Percentiles rank a stretch among this genome's conserved stretches.
Conservation (phyloP, 257 asterid species). For the Lycium ferocissimum region DNA sequence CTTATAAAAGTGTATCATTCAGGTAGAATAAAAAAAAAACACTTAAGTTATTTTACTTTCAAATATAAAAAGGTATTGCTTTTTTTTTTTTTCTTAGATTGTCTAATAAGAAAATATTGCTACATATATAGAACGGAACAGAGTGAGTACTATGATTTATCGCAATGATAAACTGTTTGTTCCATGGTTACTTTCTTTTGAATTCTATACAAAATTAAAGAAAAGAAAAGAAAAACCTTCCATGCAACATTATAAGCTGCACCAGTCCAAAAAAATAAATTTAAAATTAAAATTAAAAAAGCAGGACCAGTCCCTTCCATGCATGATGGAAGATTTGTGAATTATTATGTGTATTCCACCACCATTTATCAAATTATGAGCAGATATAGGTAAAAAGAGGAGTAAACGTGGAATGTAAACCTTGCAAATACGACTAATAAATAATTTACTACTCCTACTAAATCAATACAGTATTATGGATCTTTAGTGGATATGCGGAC, state of each 20-base stretch:
- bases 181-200: background rate
- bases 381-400: background rate
- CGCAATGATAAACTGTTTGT: background rate
- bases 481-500: background rate
- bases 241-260: background rate
- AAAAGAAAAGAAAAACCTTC: no score
- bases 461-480: background rate
- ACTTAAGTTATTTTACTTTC: background rate
- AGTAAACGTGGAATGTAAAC: background rate
- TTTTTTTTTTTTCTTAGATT: background rate
- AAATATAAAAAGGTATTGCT: background rate
- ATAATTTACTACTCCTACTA: background rate
- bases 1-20: background rate
- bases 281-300: background rate
- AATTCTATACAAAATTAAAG: no score
- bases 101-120: background rate
- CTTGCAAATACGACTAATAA: background rate
- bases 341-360: background rate
- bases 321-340: conserved; percentile 4
- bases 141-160: background rate
- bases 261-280: background rate
- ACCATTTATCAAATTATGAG: background rate
- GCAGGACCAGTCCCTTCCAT: background rate
- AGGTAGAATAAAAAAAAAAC: background rate
- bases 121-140: background rate